Evolutionary conservation across 192 early-diverging fungal genomes (phyloP).

Genomic region (Podila minutissima): DNA sequence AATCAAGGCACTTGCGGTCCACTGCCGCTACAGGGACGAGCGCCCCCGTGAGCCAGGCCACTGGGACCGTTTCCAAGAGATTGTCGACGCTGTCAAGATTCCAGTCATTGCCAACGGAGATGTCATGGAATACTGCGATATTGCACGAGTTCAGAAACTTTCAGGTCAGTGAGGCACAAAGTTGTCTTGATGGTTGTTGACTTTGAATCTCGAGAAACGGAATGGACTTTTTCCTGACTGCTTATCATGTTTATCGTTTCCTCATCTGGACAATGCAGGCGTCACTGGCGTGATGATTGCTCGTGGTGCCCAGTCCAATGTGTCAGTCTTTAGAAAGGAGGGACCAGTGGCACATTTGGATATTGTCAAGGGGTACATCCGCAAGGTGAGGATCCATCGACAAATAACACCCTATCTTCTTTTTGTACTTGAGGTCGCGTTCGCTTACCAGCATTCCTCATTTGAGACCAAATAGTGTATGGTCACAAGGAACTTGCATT

Average conservation of each 20-base stretch:
- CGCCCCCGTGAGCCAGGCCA: slow-evolving; percentile 81
- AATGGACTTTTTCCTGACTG: too few relatives aligned
- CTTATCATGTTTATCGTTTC: background rate
- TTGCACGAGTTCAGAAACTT: slow-evolving; percentile 65
- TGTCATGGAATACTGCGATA: slow-evolving; percentile 72
- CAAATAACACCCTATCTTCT: background rate
- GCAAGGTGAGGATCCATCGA: slow-evolving; percentile 52
- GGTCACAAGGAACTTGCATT: slow-evolving; percentile 73
- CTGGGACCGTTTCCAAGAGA: slow-evolving; percentile 83
- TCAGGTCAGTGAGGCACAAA: slow-evolving; percentile 51
- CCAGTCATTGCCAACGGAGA: slow-evolving; percentile 96
- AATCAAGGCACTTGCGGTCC: slow-evolving; percentile 87
- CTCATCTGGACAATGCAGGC: slow-evolving; percentile 18
- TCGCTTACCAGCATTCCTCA: background rate
- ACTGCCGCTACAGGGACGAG: slow-evolving; percentile 85
- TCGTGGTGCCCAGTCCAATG: slow-evolving; percentile 85
- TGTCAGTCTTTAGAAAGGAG: slow-evolving; percentile 85
- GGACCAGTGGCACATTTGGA: slow-evolving; percentile 64
- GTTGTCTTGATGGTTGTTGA: too few relatives aligned
- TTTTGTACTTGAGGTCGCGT: background rate
- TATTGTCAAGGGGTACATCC: slow-evolving; percentile 73
- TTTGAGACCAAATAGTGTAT: slow-evolving; percentile 58
- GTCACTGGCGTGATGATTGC: slow-evolving; percentile 88
- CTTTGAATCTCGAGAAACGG: too few relatives aligned
- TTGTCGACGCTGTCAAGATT: slow-evolving; percentile 76